A percentile compares a stretch with the other conserved stretches of the same genome.
Evolutionary conservation across 2,329 filamentous ascomycete genomes (phyloP).

Genomic region (Nannizziopsis barbatae): DNA sequence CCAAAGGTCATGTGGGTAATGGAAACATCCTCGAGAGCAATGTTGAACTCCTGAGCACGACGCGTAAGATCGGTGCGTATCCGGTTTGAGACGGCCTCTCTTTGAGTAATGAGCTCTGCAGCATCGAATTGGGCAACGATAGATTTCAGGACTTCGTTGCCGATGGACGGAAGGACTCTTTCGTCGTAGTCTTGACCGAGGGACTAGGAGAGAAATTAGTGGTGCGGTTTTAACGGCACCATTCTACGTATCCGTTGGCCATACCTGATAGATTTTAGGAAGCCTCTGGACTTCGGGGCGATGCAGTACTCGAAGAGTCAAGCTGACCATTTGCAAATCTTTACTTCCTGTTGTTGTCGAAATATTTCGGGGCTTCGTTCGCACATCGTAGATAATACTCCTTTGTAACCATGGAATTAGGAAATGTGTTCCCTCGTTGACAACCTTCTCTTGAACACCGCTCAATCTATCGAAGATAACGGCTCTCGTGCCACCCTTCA

Average conservation of each 20-base stretch:
- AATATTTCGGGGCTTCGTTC: slow-evolving; percentile 94
- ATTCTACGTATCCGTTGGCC: slow-evolving; percentile 18
- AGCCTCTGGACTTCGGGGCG: slow-evolving; percentile 83
- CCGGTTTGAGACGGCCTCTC: slow-evolving; percentile 89
- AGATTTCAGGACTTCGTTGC: slow-evolving; percentile 97
- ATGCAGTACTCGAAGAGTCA: slow-evolving; percentile 91
- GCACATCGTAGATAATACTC: slow-evolving; percentile 90
- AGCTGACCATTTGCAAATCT: slow-evolving; percentile 98
- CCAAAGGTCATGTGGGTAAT: slow-evolving; percentile 99
- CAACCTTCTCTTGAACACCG: slow-evolving; percentile 83
- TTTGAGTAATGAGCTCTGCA: slow-evolving; percentile 95
- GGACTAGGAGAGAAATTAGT: slow-evolving; percentile 47
- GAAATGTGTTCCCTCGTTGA: slow-evolving; percentile 96
- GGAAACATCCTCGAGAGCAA: slow-evolving; percentile 93
- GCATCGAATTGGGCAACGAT: slow-evolving; percentile 99
- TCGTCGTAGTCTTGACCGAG: slow-evolving; percentile 98
- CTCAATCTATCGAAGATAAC: slow-evolving; percentile 94
- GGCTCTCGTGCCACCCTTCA: slow-evolving; percentile 83
- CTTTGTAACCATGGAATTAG: slow-evolving; percentile 90
- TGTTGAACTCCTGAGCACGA: slow-evolving; percentile 95
- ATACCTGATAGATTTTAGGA: slow-evolving; percentile 96
- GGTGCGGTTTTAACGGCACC: background rate
- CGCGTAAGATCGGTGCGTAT: slow-evolving; percentile 87
- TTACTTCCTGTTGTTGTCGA: slow-evolving; percentile 96
- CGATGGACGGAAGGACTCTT: slow-evolving; percentile 93